Evolutionary conservation across 495 filamentous ascomycete genomes (phyloP), one percentile per base, ranked within the genome.

Genomic region (Trichoderma gamsii): DNA sequence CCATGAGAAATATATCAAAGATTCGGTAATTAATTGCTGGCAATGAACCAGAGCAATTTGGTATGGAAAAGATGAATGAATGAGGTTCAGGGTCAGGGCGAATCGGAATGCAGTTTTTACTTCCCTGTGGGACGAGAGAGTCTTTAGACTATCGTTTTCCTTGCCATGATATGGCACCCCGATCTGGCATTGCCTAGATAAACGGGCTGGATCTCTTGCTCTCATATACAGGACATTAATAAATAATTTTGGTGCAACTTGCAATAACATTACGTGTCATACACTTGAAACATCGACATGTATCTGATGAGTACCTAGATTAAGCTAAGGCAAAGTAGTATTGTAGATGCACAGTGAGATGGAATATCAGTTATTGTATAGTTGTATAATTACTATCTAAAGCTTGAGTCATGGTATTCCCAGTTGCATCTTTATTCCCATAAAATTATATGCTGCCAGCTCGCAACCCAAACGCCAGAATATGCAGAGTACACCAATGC

Each of bases 1-100:
- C 49, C 44, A 61, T 41, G 52, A 41, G 63, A 64, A 35, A 44
- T 65, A 35, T 35, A 65, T 15, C 4, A 43, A 32, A 6, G 63
- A 25, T 41, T 61, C n/a, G 56, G 56, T 61, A 21, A 61, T 61
- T 61, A 61, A 29, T 61, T 32, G 9, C 29, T 61, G 56, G 13
- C 9, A 3, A 61, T 18, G 25, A 3, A 23, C 11, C 56, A 61
- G 56, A 29, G 25, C 11, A 61, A 15, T 11, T 13, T 25, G 23
- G 56, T 1, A 12, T 5, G 56, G 23, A 61, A 61, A 25, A 32
- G 44, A 49, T 4, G 18, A 49, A n/a, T 16, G n/a, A 49, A 61
- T 12, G 56, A 32, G 7, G 13, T n/a, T 52, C 49, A 7, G n/a
- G 49, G 3, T 21, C 49, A 52, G n/a, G 49, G 49, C n/a, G 18